phyloP scores from a whole-genome alignment of 2,329 filamentous ascomycete genomes.

The Cordyceps fumosorosea region DNA sequence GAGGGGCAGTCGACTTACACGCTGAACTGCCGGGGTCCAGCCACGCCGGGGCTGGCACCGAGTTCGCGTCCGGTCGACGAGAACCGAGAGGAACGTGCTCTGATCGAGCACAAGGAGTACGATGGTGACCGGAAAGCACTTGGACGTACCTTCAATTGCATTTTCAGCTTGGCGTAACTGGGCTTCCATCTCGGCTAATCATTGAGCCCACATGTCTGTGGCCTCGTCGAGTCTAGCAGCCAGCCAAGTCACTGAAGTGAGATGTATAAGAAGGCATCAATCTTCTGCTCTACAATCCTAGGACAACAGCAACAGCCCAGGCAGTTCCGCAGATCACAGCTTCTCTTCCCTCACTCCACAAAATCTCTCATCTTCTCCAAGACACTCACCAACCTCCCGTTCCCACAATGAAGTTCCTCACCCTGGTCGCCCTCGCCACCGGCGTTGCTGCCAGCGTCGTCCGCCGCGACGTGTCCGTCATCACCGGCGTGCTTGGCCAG shows the following conservation, averaged over 20 bases:
- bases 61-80: background rate
- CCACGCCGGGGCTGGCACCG: background rate
- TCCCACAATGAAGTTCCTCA: conserved; percentile 5
- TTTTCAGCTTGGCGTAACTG: background rate
- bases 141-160: background rate
- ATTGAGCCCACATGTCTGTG: background rate
- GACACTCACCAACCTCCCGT: background rate
- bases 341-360: background rate
- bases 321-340: background rate
- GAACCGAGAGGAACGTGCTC: background rate
- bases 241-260: background rate
- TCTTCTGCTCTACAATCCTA: background rate
- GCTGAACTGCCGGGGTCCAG: background rate
- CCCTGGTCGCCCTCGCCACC: background rate
- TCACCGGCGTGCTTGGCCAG: conserved; percentile 13
- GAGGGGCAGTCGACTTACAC: background rate
- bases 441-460: conserved; percentile 8
- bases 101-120: background rate
- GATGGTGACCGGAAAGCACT: background rate
- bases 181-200: background rate
- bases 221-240: background rate
- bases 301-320: background rate
- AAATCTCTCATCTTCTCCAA: background rate
- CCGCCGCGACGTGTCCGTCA: conserved; percentile 14
- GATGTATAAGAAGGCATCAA: background rate